Percentiles rank a stretch among this genome's conserved stretches.
Conservation (phyloP, 441 rosid genomes). For the Gossypium gossypioides region DNA sequence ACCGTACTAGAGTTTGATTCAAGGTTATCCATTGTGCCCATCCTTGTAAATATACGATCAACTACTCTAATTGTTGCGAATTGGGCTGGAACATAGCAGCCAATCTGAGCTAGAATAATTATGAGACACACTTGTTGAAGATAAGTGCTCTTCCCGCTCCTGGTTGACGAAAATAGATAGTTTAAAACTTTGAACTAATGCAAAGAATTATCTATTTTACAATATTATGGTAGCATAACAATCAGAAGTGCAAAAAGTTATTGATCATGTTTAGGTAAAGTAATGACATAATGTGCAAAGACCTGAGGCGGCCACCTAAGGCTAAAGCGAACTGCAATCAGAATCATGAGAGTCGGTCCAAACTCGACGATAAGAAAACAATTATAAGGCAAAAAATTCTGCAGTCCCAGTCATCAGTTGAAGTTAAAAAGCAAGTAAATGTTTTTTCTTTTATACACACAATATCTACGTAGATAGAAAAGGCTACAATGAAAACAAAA, state of each 20-base stretch:
- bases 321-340: background rate
- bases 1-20: slow-evolving; percentile 97
- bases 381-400: background rate
- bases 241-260: background rate
- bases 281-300: background rate
- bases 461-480: background rate
- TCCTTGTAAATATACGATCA: slow-evolving; percentile 92
- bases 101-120: slow-evolving; percentile 92
- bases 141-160: slow-evolving; percentile 99
- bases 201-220: background rate
- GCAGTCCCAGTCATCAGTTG: background rate
- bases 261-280: background rate
- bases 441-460: background rate
- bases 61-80: slow-evolving; percentile 74
- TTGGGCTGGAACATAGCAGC: slow-evolving; percentile 90
- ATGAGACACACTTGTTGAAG: slow-evolving; percentile 92
- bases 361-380: background rate
- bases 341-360: background rate
- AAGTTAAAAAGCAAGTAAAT: background rate
- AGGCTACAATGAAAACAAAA: background rate
- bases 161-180: slow-evolving; percentile 26
- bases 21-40: slow-evolving; percentile 83
- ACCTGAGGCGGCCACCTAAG: background rate
- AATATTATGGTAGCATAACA: background rate
- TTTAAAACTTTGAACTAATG: slow-evolving; percentile 20